phyloP scores from a whole-genome alignment of 139 green algal species.

The Chlorella sp. region DNA sequence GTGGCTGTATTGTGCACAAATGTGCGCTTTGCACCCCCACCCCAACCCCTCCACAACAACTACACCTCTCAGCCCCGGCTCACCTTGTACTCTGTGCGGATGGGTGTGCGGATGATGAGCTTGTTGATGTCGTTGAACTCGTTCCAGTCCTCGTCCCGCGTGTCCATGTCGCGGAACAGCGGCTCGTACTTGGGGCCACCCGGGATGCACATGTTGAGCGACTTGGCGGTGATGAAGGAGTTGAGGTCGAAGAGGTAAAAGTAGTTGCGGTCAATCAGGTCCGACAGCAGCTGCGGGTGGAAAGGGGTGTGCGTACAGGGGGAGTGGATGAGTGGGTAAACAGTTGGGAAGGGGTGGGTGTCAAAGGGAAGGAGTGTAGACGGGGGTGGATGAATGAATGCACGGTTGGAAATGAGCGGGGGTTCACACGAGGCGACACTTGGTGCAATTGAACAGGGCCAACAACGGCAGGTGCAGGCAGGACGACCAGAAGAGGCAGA shows the following conservation, averaged over 20 bases:
- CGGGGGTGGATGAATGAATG: background rate
- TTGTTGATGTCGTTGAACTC: constrained; percentile 99
- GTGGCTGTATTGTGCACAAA: too few relatives aligned
- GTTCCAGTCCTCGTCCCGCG: constrained; percentile 96
- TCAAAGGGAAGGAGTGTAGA: background rate
- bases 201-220: constrained; percentile 98
- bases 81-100: constrained; percentile 90
- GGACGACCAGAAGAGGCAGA: too few relatives aligned
- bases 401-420: too few relatives aligned
- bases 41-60: too few relatives aligned
- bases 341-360: background rate
- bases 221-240: constrained; percentile 90
- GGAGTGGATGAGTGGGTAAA: background rate
- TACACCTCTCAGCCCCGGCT: too few relatives aligned
- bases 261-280: constrained; percentile 98
- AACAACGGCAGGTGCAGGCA: too few relatives aligned
- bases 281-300: constrained; percentile 88
- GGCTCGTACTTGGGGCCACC: constrained; percentile 99
- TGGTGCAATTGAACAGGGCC: too few relatives aligned
- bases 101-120: constrained; percentile 97
- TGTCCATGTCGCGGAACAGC: constrained; percentile 93
- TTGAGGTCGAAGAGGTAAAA: constrained; percentile 99
- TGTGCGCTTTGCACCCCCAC: too few relatives aligned
- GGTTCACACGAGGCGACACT: too few relatives aligned
- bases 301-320: background rate